Conservation (phyloP, 2,329 filamentous ascomycete species). For the Didymella exigua region DNA sequence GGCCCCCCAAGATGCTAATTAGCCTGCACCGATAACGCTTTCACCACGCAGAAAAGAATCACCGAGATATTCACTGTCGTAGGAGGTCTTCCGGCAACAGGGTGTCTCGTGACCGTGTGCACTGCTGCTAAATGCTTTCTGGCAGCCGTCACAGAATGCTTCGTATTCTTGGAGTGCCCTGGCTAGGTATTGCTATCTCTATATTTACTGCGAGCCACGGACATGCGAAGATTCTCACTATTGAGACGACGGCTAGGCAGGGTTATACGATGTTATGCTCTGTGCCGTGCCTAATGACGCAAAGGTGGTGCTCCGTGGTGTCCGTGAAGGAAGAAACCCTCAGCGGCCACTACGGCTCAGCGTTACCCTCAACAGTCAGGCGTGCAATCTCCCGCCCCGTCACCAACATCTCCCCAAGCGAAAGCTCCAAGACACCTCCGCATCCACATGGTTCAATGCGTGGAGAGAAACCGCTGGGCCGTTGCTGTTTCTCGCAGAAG, state of each 20-base stretch:
- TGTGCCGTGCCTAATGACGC: conserved; percentile 1
- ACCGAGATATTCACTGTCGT: conserved; percentile 20
- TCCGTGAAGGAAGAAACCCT: conserved; percentile 6
- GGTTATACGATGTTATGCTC: background rate
- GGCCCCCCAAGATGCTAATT: conserved; percentile 2
- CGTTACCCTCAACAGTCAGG: conserved; percentile 20
- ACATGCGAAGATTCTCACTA: background rate
- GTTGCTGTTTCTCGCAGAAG: conserved; percentile 9
- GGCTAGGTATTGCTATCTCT: background rate
- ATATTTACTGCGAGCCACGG: background rate
- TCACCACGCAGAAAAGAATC: conserved; percentile 21
- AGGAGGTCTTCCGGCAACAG: conserved; percentile 16
- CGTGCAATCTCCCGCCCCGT: conserved; percentile 16
- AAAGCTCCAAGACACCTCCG: conserved; percentile 7
- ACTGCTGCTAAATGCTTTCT: background rate
- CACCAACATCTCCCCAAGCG: conserved; percentile 4
- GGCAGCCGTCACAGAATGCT: conserved; percentile 12
- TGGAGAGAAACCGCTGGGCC: conserved; percentile 14
- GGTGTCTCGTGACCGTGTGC: conserved; percentile 11
- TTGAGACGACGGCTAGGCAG: background rate
- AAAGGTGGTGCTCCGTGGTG: background rate
- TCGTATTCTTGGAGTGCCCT: conserved; percentile 3
- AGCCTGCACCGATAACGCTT: conserved; percentile 2
- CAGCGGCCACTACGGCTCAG: background rate
- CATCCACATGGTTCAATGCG: conserved; percentile 8